Conservation (phyloP, 208 protist genomes). For the Wallacemonas sp. region DNA sequence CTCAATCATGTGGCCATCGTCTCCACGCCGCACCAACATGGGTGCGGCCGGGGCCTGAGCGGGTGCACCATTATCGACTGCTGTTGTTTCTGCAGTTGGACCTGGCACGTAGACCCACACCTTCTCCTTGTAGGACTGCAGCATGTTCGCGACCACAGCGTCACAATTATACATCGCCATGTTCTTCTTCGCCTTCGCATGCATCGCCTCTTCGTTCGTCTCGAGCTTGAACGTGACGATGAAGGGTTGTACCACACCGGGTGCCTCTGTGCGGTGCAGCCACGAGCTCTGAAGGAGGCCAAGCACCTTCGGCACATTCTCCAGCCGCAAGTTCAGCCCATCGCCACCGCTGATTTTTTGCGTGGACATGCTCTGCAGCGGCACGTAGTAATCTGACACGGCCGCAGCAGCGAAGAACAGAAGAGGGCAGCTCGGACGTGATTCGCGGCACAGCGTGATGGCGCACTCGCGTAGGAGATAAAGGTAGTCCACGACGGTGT, state of each 20-base stretch:
- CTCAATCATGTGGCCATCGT: constrained; percentile 54
- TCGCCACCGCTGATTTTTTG: constrained; percentile 84
- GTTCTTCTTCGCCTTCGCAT: constrained; percentile 70
- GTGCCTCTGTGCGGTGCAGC: constrained; percentile 34
- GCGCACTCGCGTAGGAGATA: constrained; percentile 61
- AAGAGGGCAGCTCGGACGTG: constrained; percentile 26
- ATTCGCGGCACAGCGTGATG: constrained; percentile 33
- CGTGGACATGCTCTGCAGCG: constrained; percentile 38
- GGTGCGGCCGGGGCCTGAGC: constrained; percentile 36
- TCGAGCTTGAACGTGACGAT: constrained; percentile 86
- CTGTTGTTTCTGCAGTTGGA: too few species aligned
- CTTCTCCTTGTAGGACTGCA: constrained; percentile 78
- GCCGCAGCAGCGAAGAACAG: constrained; percentile 79
- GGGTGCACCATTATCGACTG: too few species aligned
- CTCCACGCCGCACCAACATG: constrained; percentile 20
- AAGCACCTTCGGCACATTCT: constrained; percentile 75
- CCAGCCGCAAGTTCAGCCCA: constrained; percentile 60
- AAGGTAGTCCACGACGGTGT: constrained; percentile 81
- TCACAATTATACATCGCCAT: constrained; percentile 65
- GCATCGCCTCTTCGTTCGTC: constrained; percentile 65
- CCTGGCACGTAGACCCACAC: constrained; percentile 80
- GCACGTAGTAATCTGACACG: constrained; percentile 86
- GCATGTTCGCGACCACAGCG: constrained; percentile 81
- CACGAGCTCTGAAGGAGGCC: constrained; percentile 49
- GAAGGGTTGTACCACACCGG: constrained; percentile 27